Conservation (phyloP, 257 asterid species). For the Haberlea rhodopensis region DNA sequence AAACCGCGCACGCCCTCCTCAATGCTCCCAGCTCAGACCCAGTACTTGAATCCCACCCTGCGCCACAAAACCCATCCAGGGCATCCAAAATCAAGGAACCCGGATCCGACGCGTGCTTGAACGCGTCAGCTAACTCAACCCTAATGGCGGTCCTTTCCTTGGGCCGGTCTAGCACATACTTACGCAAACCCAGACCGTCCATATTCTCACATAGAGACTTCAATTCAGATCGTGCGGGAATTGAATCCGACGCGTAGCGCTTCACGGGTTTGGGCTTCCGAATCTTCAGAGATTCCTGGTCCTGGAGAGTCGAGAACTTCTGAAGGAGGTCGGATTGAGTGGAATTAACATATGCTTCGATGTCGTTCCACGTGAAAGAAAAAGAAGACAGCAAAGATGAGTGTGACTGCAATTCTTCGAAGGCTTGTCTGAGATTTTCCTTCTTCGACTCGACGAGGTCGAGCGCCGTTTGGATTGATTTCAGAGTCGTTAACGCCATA, state of each 20-base stretch:
- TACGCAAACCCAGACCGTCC: slow-evolving; percentile 54
- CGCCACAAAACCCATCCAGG: slow-evolving; percentile 43
- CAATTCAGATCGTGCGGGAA: slow-evolving; percentile 50
- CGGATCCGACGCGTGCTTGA: slow-evolving; percentile 53
- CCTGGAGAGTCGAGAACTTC: slow-evolving; percentile 40
- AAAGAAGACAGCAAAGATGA: slow-evolving; percentile 29
- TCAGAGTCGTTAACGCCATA: slow-evolving; percentile 34
- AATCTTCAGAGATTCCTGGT: slow-evolving; percentile 29
- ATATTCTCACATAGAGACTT: slow-evolving; percentile 46
- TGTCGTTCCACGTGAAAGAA: slow-evolving; percentile 42
- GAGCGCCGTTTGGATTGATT: slow-evolving; percentile 41
- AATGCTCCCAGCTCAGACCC: slow-evolving; percentile 16
- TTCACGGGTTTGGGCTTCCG: slow-evolving; percentile 19
- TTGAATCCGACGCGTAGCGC: slow-evolving; percentile 25
- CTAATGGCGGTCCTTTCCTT: slow-evolving; percentile 47
- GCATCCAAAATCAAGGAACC: slow-evolving; percentile 51
- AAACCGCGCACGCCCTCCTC: slow-evolving; percentile 45
- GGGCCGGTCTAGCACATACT: slow-evolving; percentile 46
- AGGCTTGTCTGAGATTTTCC: slow-evolving; percentile 35
- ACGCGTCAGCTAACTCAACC: slow-evolving; percentile 56
- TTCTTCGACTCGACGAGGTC: slow-evolving; percentile 41
- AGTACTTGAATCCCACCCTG: slow-evolving; percentile 17
- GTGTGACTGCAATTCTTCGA: slow-evolving; percentile 37
- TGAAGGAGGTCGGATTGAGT: slow-evolving; percentile 41
- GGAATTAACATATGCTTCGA: slow-evolving; percentile 48